Evolutionary conservation across 257 asterid species (phyloP).

Genomic region (Solanum lignicaule): DNA sequence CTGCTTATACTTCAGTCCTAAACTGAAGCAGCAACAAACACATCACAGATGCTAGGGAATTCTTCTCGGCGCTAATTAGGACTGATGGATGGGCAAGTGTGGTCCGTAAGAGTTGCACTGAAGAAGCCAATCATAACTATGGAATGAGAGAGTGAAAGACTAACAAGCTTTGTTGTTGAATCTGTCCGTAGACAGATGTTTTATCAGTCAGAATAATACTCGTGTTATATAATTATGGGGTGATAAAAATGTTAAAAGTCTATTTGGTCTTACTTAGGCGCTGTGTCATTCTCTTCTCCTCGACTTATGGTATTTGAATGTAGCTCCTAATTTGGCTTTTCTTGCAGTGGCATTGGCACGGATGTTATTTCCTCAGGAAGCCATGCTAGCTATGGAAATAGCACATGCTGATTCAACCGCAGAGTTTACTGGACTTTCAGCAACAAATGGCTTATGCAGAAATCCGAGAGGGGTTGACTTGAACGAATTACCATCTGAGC

Average conservation of each 20-base stretch:
- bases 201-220: not conserved
- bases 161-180: not conserved
- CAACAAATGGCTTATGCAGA: constrained; percentile 32
- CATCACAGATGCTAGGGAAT: not conserved
- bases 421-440: constrained; percentile 59
- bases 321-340: not conserved
- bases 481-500: constrained; percentile 68
- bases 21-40: not conserved
- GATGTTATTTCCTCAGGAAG: constrained; percentile 63
- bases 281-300: not conserved
- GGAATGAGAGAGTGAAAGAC: not conserved
- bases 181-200: not conserved
- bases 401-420: constrained; percentile 64
- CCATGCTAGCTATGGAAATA: constrained; percentile 71
- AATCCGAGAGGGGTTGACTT: constrained; percentile 54
- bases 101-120: not conserved
- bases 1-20: not conserved
- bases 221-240: not conserved
- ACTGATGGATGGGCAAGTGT: not conserved
- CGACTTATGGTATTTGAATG: not conserved
- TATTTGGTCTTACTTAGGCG: not conserved
- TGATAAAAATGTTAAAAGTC: not conserved
- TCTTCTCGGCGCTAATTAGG: not conserved
- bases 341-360: constrained; percentile 87
- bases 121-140: not conserved